Percentiles rank a stretch among this genome's conserved stretches.
Conservation (phyloP, 1,284 basidiomycete genomes). For the Moesziomyces aphidis region DNA sequence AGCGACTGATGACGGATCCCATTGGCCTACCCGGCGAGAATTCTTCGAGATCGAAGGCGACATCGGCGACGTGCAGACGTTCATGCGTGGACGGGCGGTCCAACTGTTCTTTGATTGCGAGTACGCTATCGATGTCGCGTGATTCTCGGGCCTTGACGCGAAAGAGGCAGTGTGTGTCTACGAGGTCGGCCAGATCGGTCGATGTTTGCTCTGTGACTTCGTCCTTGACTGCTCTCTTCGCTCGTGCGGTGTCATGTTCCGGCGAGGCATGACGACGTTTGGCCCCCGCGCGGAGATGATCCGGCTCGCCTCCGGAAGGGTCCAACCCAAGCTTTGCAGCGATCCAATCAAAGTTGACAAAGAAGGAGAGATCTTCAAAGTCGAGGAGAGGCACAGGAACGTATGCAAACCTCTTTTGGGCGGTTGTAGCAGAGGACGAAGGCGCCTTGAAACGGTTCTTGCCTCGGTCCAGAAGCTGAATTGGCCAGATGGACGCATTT, state of each 20-base stretch:
- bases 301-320: neutral
- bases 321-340: neutral
- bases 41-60: conserved; percentile 5
- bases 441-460: neutral
- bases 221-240: conserved; percentile 6
- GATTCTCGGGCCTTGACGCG: conserved; percentile 23
- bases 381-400: conserved; percentile 26
- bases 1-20: conserved; percentile 16
- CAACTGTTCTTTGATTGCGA: conserved; percentile 17
- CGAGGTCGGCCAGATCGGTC: conserved; percentile 1
- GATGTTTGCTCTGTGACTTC: neutral
- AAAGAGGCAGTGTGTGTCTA: conserved; percentile 32
- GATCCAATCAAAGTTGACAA: conserved; percentile 23
- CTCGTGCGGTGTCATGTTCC: neutral
- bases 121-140: conserved; percentile 9
- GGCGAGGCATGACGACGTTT: conserved; percentile 15
- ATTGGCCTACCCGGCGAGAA: neutral
- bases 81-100: neutral
- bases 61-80: neutral
- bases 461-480: conserved; percentile 25
- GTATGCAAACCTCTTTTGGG: conserved; percentile 4
- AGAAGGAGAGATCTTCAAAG: conserved; percentile 45
- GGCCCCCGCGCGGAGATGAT: neutral
- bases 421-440: neutral
- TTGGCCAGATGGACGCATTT: conserved; percentile 34